Evolutionary conservation across 1,284 basidiomycete species (phyloP), one percentile per base, ranked within the genome.

Genomic region (Ustilago curta): DNA sequence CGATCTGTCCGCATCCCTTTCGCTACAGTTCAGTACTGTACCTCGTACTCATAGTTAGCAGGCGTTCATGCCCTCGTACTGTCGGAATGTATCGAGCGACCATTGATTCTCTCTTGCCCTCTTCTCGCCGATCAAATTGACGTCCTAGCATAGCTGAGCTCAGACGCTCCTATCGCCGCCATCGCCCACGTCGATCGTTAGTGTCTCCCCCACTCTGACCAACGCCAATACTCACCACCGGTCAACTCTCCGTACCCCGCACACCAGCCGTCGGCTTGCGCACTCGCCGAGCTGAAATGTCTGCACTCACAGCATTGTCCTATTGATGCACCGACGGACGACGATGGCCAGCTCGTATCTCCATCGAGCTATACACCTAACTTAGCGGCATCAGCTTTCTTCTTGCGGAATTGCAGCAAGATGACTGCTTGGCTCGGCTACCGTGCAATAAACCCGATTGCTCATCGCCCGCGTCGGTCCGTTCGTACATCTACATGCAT

Each of bases 391-490:
- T 16, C 39, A 40, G 39, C 1, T 25, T 25, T 19, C 1, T 23
- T 16, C 25, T 45, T 45, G 44, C 44, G 16, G 23, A 27, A 25
- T 25, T 27, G 25, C 25, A 29, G 44, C 25, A 9, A 18, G 25
- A 18, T 18, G 25, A 18, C 25, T 9, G 44, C 44, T 45, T 16
- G 25, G 44, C 44, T 45, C 44, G 44, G 44, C 47, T 32, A 48
- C 5, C 47, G 12, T 32, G 16, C 47, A 51, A 40, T 21, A 29
- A 51, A 44, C 43, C 18, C 56, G n/a, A 40, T n/a, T 25, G 25
- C 29, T 8, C 11, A 47, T 48, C 49, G 35, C 51, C 51, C 21
- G 44, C 25, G 51, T 63, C 60, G 60, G 60, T 25, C 60, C 60
- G 60, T 51, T 63, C 54, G 49, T 63, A 49, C 60, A 63, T 40